These are phyloP conservation scores for Mycena latifolia DNA, from an alignment of 768 basidiomycete genomes.

Conservation along the genomic window DNA sequence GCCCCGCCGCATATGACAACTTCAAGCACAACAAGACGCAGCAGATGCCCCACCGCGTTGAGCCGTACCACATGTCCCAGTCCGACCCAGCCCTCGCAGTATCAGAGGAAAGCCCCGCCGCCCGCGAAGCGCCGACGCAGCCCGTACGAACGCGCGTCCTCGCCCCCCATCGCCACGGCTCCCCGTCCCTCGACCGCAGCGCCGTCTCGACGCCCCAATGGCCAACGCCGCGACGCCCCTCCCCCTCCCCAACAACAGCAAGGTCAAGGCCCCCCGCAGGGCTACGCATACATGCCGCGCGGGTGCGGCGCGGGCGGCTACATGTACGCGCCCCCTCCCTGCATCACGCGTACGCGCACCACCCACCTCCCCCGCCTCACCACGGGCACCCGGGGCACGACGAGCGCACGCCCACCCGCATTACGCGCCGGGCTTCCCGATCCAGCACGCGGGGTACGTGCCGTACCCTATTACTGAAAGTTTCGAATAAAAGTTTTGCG, in stretches of 20 bases:
- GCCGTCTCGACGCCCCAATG: conserved; percentile 71
- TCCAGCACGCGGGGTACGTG: conserved; percentile 21
- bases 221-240: conserved; percentile 40
- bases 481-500: too few relatives aligned
- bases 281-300: conserved; percentile 12
- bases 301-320: conserved; percentile 38
- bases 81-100: conserved; percentile 36
- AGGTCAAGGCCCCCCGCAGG: too few relatives aligned
- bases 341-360: too few relatives aligned
- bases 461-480: too few relatives aligned
- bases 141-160: conserved; percentile 46
- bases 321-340: conserved; percentile 54
- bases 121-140: conserved; percentile 41
- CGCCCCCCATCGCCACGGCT: conserved; percentile 62
- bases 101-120: conserved; percentile 27
- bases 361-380: conserved; percentile 36
- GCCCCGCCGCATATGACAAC: conserved; percentile 20
- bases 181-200: conserved; percentile 72
- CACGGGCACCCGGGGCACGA: too few relatives aligned
- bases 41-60: too few relatives aligned
- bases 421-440: conserved; percentile 25
- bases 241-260: too few relatives aligned
- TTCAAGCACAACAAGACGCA: conserved; percentile 6
- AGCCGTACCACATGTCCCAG: conserved; percentile 47
- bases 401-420: conserved; percentile 28